Evolutionary conservation across 495 filamentous ascomycete genomes (phyloP).

Genomic region (Talaromyces adpressus): DNA sequence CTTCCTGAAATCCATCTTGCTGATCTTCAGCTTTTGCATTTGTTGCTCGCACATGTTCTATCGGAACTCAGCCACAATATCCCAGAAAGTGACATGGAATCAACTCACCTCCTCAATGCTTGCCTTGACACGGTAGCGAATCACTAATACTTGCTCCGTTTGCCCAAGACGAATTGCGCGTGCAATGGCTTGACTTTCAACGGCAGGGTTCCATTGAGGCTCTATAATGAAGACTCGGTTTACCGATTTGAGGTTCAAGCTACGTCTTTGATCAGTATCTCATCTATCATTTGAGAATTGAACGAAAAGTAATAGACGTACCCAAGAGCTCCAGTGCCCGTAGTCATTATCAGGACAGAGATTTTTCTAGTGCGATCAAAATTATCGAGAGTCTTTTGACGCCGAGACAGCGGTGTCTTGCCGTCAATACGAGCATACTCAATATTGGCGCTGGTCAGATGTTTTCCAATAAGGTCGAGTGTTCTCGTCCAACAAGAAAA

Average conservation of each 20-base stretch:
- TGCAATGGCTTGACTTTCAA: constrained; percentile 46
- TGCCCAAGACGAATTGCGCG: constrained; percentile 43
- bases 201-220: constrained; percentile 43
- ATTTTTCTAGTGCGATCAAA: constrained; percentile 19
- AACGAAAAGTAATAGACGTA: constrained; percentile 24
- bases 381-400: constrained; percentile 23
- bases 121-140: constrained; percentile 35
- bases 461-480: constrained; percentile 27
- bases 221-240: constrained; percentile 14
- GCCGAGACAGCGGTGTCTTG: constrained; percentile 14
- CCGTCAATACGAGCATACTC: constrained; percentile 34
- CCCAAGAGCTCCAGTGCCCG: constrained; percentile 45
- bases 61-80: background rate
- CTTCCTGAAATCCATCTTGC: constrained; percentile 2
- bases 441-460: constrained; percentile 18
- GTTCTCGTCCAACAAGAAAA: constrained; percentile 47
- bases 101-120: constrained; percentile 40
- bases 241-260: constrained; percentile 10
- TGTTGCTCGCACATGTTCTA: constrained; percentile 14
- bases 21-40: constrained; percentile 9
- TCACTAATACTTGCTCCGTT: constrained; percentile 30
- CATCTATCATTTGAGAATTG: constrained; percentile 24
- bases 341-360: constrained; percentile 43
- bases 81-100: background rate
- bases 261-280: constrained; percentile 33